Evolutionary conservation across 768 basidiomycete genomes (phyloP), one percentile per base, ranked within the genome.

Genomic region (Lactifluus subvellereus): DNA sequence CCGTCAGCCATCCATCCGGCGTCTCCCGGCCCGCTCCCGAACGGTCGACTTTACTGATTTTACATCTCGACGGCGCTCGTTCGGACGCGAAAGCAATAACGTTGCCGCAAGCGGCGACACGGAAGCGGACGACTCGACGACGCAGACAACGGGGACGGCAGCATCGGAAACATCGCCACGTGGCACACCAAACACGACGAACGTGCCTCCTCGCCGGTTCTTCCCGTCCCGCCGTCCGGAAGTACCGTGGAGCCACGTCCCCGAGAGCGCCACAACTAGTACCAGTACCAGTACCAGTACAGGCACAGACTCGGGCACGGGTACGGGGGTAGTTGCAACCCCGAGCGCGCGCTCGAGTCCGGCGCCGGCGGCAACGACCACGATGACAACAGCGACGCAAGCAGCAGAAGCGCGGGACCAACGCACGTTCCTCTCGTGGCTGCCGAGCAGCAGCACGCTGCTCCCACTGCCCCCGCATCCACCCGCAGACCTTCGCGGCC

Each of bases 31-130:
- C 37, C 77, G 79, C 10, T 77, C 80, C 6, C 77, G 87, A 38
- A 77, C 82, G 14, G 77, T 82, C 14, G 88, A 90, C 66, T 90
- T 90, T 71, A 84, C 79, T 69, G 88, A 90, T 32, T 89, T 87
- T 65, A 85, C 88, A 0, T 72, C 81, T 22, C 84, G 83, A 11
- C 82, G 88, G 38, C 82, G 89, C 55, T 82, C 81, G 18, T 74
- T 76, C 6, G 81, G 72, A 0, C 74, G 78, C 2, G 74, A 73
- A 50, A 61, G 71, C 40, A 57, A 69, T 18, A 56, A 61, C 61
- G 8, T 35, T 27, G n/a, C 42, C 47, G 30, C 64, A 43, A 18
- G 55, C 43, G 27, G 35, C 45, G 27, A 59, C 30, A n/a, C 56
- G 13, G 69, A 69, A 33, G 60, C 62, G 18, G 65, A 62, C 13